Evolutionary conservation across 495 filamentous ascomycete genomes (phyloP).

Genomic region (Glutinoglossum americanum): DNA sequence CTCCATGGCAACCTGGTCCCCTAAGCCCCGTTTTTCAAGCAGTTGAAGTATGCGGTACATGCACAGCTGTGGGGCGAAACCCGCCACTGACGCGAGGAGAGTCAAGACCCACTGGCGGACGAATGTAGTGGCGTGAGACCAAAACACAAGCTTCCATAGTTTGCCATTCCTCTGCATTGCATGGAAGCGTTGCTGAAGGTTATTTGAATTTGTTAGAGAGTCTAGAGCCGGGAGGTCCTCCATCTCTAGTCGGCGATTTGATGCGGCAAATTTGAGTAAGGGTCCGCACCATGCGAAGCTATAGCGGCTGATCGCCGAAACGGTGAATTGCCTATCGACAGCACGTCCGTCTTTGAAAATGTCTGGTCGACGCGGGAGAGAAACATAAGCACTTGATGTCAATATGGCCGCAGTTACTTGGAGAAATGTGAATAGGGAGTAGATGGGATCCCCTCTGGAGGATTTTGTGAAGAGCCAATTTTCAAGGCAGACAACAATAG

Average conservation of each 20-base stretch:
- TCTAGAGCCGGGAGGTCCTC: slow-evolving; percentile 36
- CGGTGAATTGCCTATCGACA: slow-evolving; percentile 43
- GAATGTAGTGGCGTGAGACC: slow-evolving; percentile 31
- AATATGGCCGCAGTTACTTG: slow-evolving; percentile 19
- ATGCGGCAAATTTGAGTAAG: slow-evolving; percentile 29
- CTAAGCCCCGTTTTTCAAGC: slow-evolving; percentile 34
- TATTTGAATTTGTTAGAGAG: slow-evolving; percentile 24
- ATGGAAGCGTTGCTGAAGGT: slow-evolving; percentile 29
- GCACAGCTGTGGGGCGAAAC: slow-evolving; percentile 49
- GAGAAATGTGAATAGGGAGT: slow-evolving; percentile 17
- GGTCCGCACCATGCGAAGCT: slow-evolving; percentile 39
- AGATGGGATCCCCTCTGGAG: slow-evolving; percentile 3
- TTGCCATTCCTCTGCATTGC: slow-evolving; percentile 22
- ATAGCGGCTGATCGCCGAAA: slow-evolving; percentile 35
- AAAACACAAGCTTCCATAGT: slow-evolving; percentile 38
- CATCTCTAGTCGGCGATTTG: slow-evolving; percentile 34
- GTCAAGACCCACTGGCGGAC: slow-evolving; percentile 32
- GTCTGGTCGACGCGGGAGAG: slow-evolving; percentile 44
- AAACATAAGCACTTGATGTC: slow-evolving; percentile 18
- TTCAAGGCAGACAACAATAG: slow-evolving; percentile 11
- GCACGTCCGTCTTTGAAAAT: slow-evolving; percentile 31
- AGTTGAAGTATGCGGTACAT: slow-evolving; percentile 37
- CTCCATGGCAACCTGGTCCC: slow-evolving; percentile 20
- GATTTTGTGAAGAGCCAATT: slow-evolving; percentile 2
- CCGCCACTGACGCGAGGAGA: slow-evolving; percentile 28